Evolutionary conservation across 2,329 filamentous ascomycete genomes (phyloP), one percentile per base, ranked within the genome.

Genomic region (Chaetomiaceae sp.): DNA sequence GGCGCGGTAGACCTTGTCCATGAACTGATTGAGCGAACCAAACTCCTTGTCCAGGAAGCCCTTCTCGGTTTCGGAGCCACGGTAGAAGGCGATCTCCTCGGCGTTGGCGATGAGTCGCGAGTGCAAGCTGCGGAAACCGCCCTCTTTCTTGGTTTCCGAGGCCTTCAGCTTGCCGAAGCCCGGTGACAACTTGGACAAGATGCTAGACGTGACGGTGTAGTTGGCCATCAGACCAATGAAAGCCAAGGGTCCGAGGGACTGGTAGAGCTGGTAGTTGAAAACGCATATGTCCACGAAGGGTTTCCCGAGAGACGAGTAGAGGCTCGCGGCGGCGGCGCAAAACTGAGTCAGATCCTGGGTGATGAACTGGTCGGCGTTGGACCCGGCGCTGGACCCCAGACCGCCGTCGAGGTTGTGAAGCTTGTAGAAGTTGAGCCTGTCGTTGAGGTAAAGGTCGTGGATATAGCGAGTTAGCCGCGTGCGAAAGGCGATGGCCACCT

Each of bases 271-370:
- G 67, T 95, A 99, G 70, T 95, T 99, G 76, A 99, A 99, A 41
- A 97, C 93, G 59, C 91, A 88, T 2, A 99, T 77, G 66, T 99
- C 93, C n/a, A 99, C 89, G 58, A 96, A 83, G 0, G 93, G 93
- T 68, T 99, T 99, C n/a, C 93, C 93, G 3, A 99, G 76, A 0
- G 91, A 96, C 1, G 93, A 97, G 71, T 97, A 99, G 5, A 99
- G 73, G 19, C 89, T 89, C 14, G 93, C 91, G 1, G 93, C 92
- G 3, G 91, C 85, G 10, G 89, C 87, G 66, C 95, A 99, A 73
- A 99, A 99, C 1, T 96, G 76, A 0, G 93, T 97, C 27, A 99
- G 76, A 67, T 99, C 93, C 66, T 97, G 92, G 0, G 93, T 97
- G 64, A 99, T 97, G 69, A 91, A 97, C 63, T 99, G 93, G 63